Percentiles rank a stretch among this genome's conserved stretches.
These are phyloP conservation scores for Aureobasidium musti DNA, from an alignment of 2,329 filamentous ascomycete genomes.

Conservation along the genomic window DNA sequence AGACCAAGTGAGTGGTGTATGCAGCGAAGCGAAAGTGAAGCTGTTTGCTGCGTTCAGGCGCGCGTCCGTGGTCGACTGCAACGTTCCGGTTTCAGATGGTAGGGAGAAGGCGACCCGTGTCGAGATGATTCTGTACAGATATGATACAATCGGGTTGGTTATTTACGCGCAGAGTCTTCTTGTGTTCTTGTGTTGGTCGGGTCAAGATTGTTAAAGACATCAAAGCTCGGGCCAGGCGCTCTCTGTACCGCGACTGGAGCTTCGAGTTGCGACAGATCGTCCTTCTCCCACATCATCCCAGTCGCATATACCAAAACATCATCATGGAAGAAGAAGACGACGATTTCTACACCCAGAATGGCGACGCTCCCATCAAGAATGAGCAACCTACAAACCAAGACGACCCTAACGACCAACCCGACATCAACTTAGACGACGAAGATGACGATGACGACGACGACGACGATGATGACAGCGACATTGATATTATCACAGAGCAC, in stretches of 20 bases:
- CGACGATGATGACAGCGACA: constrained; percentile 45
- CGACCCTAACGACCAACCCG: constrained; percentile 45
- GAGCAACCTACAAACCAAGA: constrained; percentile 36
- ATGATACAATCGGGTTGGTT: background rate
- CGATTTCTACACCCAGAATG: constrained; percentile 49
- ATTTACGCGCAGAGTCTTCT: background rate
- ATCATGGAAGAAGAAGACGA: constrained; percentile 56
- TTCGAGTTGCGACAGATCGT: background rate
- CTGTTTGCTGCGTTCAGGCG: background rate
- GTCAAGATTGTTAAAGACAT: constrained; percentile 1
- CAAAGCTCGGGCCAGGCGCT: constrained; percentile 5
- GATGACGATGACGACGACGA: constrained; percentile 46
- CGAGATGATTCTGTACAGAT: background rate
- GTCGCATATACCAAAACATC: background rate
- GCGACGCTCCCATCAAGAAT: constrained; percentile 31
- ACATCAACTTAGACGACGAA: constrained; percentile 48
- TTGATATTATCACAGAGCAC: constrained; percentile 57
- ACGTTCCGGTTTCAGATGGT: background rate
- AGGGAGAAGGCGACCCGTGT: background rate
- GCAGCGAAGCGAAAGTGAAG: constrained; percentile 12
- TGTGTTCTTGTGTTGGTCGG: background rate
- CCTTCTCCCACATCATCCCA: background rate
- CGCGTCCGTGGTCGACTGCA: background rate
- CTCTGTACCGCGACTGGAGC: background rate
- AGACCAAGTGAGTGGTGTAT: background rate